Evolutionary conservation across 1,139 yeast genomes (phyloP).

Genomic region (Geotrichum europaeum): DNA sequence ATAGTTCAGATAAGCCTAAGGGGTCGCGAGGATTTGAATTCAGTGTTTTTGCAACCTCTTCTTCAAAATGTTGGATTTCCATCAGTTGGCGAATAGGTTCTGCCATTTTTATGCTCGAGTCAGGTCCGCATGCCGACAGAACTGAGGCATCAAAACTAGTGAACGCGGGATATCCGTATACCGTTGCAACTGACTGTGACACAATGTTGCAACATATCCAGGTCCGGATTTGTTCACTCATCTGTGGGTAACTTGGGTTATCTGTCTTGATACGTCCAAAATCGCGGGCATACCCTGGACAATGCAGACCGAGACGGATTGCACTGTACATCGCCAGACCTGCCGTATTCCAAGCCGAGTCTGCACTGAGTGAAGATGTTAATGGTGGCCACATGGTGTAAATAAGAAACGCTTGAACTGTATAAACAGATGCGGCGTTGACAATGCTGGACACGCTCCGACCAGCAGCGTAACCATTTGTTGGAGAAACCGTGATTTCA

Average conservation of each 20-base stretch:
- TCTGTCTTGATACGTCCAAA: constrained; percentile 41
- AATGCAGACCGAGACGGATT: constrained; percentile 80
- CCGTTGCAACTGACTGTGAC: constrained; percentile 82
- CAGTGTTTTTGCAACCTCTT: constrained; percentile 72
- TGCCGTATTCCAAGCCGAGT: constrained; percentile 89
- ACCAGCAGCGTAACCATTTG: constrained; percentile 51
- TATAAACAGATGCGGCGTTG: constrained; percentile 84
- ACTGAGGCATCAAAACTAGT: constrained; percentile 77
- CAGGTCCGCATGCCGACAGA: constrained; percentile 47
- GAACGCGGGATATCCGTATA: constrained; percentile 92
- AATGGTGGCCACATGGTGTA: constrained; percentile 95
- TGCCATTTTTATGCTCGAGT: constrained; percentile 45
- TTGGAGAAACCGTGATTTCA: constrained; percentile 84
- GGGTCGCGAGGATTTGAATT: constrained; percentile 67
- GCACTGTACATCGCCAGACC: constrained; percentile 92
- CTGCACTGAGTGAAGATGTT: constrained; percentile 89
- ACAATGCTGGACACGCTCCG: constrained; percentile 68
- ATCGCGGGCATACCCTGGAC: constrained; percentile 57
- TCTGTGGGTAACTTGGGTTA: constrained; percentile 37
- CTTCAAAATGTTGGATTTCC: constrained; percentile 78
- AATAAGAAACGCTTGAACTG: constrained; percentile 85
- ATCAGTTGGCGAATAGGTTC: constrained; percentile 63
- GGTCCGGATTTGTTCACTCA: constrained; percentile 77
- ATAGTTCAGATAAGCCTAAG: constrained; percentile 54
- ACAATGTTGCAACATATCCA: constrained; percentile 91